phyloP scores from a whole-genome alignment of 2,329 filamentous ascomycete genomes.

The Hymenoscyphus fraxineus region DNA sequence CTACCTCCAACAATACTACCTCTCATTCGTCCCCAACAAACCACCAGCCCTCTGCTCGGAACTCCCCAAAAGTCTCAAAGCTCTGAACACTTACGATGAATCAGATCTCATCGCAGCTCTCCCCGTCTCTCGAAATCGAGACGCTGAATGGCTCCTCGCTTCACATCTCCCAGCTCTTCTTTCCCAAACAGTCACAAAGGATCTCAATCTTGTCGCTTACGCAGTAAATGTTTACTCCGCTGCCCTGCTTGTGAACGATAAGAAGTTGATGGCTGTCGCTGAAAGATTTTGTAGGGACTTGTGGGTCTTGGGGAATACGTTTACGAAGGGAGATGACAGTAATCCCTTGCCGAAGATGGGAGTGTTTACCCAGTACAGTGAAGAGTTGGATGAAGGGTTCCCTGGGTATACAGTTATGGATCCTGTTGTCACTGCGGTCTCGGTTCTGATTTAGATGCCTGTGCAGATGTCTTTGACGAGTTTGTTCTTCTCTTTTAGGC shows the following conservation, averaged over 20 bases:
- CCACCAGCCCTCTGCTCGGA: not conserved
- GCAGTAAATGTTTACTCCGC: not conserved
- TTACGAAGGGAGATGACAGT: not conserved
- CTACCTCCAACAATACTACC: constrained; percentile 37
- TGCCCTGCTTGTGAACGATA: not conserved
- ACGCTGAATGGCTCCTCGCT: not conserved
- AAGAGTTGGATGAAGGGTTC: not conserved
- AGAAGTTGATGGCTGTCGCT: not conserved
- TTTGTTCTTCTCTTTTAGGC: no score
- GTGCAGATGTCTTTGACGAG: not conserved
- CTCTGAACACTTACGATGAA: not conserved
- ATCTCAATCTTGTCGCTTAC: not conserved
- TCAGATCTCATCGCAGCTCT: not conserved
- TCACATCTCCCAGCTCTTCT: not conserved
- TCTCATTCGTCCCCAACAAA: constrained; percentile 6
- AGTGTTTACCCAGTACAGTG: not conserved
- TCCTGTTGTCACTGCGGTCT: constrained; percentile 1
- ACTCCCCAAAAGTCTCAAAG: not conserved
- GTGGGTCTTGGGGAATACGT: not conserved
- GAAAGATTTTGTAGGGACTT: not conserved
- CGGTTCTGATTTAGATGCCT: not conserved
- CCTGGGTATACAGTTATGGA: not conserved
- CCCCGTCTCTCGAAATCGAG: not conserved
- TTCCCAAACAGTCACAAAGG: not conserved
- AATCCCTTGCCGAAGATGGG: not conserved